Conservation (phyloP, 306 rosid genomes). For the Mimosa pudica region DNA sequence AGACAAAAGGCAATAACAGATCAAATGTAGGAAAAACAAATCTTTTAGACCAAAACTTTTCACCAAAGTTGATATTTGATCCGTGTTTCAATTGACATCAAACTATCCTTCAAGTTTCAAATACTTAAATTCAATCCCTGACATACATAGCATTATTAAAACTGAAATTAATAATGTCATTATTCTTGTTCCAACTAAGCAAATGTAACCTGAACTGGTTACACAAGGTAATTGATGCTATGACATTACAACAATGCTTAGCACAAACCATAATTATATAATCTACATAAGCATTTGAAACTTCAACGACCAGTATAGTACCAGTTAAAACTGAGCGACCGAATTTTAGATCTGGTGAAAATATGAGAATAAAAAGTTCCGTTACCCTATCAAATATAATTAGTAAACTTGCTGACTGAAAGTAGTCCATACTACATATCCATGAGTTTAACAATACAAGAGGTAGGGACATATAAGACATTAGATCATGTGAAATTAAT, state of each 20-base stretch:
- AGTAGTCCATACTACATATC: slow-evolving; percentile 17
- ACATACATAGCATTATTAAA: not conserved
- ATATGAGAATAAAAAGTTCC: not conserved
- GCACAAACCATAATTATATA: not conserved
- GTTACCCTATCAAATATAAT: slow-evolving; percentile 18
- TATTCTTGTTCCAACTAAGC: no score
- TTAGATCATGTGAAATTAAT: not conserved
- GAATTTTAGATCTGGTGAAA: not conserved
- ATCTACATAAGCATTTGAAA: not conserved
- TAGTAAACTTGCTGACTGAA: slow-evolving; percentile 23
- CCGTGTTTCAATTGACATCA: not conserved
- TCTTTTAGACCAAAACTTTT: not conserved
- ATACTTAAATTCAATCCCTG: not conserved
- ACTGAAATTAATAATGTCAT: not conserved
- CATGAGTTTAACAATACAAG: not conserved
- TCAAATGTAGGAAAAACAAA: slow-evolving; percentile 12
- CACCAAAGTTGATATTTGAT: not conserved
- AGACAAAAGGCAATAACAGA: slow-evolving; percentile 16
- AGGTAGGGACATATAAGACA: not conserved
- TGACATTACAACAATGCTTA: not conserved
- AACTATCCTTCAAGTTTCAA: not conserved
- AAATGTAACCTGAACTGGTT: not conserved
- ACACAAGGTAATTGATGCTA: not conserved
- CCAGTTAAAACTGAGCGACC: not conserved
- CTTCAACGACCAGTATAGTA: not conserved